Conservation (phyloP, 2,329 filamentous ascomycete species). For the Aspergillus versicolor region DNA sequence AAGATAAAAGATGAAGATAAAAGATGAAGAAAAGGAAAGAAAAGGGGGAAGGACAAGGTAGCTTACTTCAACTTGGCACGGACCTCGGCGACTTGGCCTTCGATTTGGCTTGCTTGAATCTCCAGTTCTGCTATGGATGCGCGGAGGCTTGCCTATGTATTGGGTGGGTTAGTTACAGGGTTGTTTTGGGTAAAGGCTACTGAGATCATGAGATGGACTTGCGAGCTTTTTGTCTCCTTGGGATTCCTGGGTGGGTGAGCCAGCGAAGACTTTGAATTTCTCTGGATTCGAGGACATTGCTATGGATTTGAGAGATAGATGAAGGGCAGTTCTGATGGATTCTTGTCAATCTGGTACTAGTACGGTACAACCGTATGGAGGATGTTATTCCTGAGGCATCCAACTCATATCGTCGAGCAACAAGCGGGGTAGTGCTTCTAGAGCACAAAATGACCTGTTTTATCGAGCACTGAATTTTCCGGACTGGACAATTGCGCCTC, state of each 20-base stretch:
- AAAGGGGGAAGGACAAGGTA: not conserved
- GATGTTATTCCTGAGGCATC: not conserved
- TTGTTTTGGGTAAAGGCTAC: not conserved
- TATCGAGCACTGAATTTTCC: not conserved
- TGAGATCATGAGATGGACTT: slow-evolving; percentile 2
- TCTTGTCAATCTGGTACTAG: not conserved
- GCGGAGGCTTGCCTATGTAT: slow-evolving; percentile 22
- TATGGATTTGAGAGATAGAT: not conserved
- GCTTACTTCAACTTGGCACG: slow-evolving; percentile 38
- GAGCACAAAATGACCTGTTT: not conserved
- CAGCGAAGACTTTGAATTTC: not conserved
- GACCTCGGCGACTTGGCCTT: slow-evolving; percentile 34
- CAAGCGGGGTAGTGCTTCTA: not conserved
- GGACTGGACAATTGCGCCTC: not conserved
- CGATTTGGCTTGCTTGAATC: slow-evolving; percentile 44
- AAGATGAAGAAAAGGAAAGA: not conserved
- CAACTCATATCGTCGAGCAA: not conserved
- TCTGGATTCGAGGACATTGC: not conserved
- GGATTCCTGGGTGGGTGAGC: slow-evolving; percentile 12
- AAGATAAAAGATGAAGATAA: no score
- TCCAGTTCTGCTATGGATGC: slow-evolving; percentile 41
- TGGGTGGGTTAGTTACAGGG: slow-evolving; percentile 12
- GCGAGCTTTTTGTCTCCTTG: slow-evolving; percentile 28
- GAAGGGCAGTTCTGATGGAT: not conserved
- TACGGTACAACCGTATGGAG: not conserved